Conservation (phyloP, 495 filamentous ascomycete genomes). For the Aspergillus nanangensis region DNA sequence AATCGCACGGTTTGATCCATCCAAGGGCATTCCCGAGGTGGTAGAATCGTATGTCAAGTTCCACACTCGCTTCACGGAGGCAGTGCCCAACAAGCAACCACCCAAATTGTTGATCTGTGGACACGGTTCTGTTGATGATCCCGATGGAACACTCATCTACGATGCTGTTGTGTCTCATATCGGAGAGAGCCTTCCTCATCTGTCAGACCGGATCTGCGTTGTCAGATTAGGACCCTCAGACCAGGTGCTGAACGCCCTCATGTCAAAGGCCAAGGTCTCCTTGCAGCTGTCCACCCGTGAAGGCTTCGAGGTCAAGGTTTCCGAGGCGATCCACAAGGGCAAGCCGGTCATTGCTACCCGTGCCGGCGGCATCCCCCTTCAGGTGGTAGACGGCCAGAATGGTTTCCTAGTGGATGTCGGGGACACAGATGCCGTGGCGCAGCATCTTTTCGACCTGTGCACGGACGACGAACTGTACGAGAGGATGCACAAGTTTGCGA, state of each 20-base stretch:
- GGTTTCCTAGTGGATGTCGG: conserved; percentile 74
- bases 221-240: conserved; percentile 76
- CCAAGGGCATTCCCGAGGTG: conserved; percentile 80
- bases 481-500: conserved; percentile 64
- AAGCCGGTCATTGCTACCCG: conserved; percentile 75
- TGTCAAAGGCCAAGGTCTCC: conserved; percentile 67
- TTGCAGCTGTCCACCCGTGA: conserved; percentile 81
- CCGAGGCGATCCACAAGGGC: conserved; percentile 81
- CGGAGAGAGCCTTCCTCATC: conserved; percentile 47
- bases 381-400: conserved; percentile 68
- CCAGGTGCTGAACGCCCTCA: conserved; percentile 76
- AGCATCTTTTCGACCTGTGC: conserved; percentile 65
- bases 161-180: conserved; percentile 65
- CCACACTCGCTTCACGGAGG: conserved; percentile 50
- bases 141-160: conserved; percentile 70
- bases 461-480: conserved; percentile 59
- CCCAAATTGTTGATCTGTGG: conserved; percentile 77
- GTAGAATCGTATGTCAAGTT: conserved; percentile 75
- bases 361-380: conserved; percentile 78
- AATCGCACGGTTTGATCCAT: conserved; percentile 81
- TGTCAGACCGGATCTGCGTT: conserved; percentile 61
- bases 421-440: conserved; percentile 68
- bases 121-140: conserved; percentile 83
- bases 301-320: conserved; percentile 89
- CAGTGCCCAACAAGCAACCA: conserved; percentile 36